Evolutionary conservation across 495 filamentous ascomycete genomes (phyloP).

Genomic region (Neurospora terricola): DNA sequence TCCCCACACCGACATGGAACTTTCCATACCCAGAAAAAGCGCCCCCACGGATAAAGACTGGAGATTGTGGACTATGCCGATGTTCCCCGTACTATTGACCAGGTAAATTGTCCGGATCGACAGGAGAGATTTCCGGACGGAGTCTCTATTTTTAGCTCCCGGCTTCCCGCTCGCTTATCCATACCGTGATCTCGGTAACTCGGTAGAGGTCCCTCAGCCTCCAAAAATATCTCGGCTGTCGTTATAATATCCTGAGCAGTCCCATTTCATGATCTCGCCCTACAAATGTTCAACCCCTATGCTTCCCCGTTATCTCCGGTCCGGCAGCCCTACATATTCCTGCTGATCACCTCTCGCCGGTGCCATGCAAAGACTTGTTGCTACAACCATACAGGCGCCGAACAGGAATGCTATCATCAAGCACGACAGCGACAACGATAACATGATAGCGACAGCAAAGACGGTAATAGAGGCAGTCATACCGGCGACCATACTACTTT

Average conservation of each 20-base stretch:
- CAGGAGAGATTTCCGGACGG: neutral
- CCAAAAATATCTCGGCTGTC: neutral
- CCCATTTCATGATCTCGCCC: neutral
- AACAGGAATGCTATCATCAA: neutral
- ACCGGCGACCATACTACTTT: neutral
- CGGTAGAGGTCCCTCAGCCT: neutral
- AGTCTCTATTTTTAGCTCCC: neutral
- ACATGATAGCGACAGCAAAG: neutral
- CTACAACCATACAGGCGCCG: neutral
- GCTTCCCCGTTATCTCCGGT: neutral
- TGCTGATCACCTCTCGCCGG: neutral
- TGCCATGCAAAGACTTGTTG: neutral
- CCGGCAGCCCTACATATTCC: neutral
- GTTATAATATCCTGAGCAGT: neutral
- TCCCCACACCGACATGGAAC: neutral
- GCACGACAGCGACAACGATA: neutral
- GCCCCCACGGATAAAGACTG: neutral
- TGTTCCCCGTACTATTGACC: neutral
- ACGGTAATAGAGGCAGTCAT: neutral
- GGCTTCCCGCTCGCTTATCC: neutral
- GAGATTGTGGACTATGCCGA: neutral
- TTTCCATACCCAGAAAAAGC: neutral
- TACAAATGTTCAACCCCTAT: neutral
- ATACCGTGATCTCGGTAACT: neutral
- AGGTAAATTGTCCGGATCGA: neutral